Base-by-base conservation (phyloP, 352 stramenopile genomes). In the Phytophthora aleatoria region DNA sequence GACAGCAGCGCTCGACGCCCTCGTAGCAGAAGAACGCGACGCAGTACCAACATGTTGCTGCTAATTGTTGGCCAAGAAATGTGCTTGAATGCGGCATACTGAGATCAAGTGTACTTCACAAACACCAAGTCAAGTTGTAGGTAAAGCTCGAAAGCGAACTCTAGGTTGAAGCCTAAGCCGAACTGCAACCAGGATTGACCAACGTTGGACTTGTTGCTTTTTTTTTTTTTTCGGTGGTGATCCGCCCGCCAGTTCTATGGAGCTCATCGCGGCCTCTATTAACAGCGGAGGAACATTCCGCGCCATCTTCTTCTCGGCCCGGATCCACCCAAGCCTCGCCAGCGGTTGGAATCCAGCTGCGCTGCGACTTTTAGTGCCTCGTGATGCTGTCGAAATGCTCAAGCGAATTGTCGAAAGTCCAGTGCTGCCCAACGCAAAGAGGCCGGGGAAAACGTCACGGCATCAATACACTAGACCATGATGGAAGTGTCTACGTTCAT, bases 1-100 rank as follows among this genome's bases (percentile, higher is more conserved):
- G 66, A 66, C 16, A 60, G 39, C 45, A 68, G 44, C 28, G 49
- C 42, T 8, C 39, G 48, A 24, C 61, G 55, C 13, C 10, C 45
- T 3, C 53, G 58, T 27, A 48, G 50, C 36, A 71, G n/a, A 30
- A 56, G 28, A 53, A 30, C 3, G 6, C 60, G 16, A 27, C 64
- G 52, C 5, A 57, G 38, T 35, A 35, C 24, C 24, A 64, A 42
- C 65, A 73, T 43, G 4, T 2, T 16, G 20, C 20, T 20, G 20
- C 20, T 20, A 33, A 61, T 56, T 50, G 27, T 51, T 50, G 20
- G 44, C 13, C 31, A 36, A 36, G 31, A 36, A 9, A 12, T 16
- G 41, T 47, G 15, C 41, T 47, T 38, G 44, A 16, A 33, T 7
- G 13, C 13, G 13, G n/a, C 11, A 27, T 15, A 47, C 24, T 31